These are phyloP conservation scores for Neurospora hispaniola DNA, from an alignment of 495 filamentous ascomycete genomes.

Conservation along the genomic window DNA sequence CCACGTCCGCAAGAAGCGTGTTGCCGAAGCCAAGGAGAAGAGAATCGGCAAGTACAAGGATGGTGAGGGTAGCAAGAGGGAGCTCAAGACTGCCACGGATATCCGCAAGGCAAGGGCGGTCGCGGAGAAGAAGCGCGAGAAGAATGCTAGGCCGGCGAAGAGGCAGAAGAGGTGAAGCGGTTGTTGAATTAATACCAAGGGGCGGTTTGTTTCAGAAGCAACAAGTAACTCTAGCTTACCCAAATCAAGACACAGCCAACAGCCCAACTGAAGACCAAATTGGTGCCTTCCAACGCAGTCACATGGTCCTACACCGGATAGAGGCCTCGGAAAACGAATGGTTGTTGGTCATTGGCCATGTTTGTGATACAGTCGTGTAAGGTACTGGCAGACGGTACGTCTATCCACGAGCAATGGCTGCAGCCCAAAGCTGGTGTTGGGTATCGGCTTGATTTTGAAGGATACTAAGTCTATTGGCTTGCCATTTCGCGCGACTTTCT, in stretches of 20 bases:
- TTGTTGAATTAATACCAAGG: not conserved
- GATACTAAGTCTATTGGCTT: not conserved
- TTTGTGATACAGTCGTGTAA: not conserved
- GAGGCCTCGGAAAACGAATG: not conserved
- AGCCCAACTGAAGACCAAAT: not conserved
- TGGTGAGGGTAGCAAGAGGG: constrained; percentile 54
- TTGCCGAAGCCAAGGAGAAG: constrained; percentile 77
- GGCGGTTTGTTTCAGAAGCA: not conserved
- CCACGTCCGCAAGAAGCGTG: constrained; percentile 80
- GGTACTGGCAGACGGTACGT: not conserved
- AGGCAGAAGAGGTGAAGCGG: constrained; percentile 37
- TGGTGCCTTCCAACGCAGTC: not conserved
- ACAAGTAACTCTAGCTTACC: not conserved
- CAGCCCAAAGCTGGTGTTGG: not conserved
- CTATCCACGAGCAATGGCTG: not conserved
- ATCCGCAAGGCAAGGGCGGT: constrained; percentile 71
- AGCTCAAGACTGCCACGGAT: constrained; percentile 72
- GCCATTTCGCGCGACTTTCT: not conserved
- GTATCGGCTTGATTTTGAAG: not conserved
- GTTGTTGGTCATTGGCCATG: not conserved
- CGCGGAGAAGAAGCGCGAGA: constrained; percentile 66
- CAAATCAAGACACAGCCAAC: not conserved
- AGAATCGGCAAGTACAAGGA: constrained; percentile 61
- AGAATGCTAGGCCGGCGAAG: constrained; percentile 78
- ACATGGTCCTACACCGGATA: not conserved